phyloP scores from a whole-genome alignment of 2,329 filamentous ascomycete genomes.

The Alternaria novae-zelandiae region DNA sequence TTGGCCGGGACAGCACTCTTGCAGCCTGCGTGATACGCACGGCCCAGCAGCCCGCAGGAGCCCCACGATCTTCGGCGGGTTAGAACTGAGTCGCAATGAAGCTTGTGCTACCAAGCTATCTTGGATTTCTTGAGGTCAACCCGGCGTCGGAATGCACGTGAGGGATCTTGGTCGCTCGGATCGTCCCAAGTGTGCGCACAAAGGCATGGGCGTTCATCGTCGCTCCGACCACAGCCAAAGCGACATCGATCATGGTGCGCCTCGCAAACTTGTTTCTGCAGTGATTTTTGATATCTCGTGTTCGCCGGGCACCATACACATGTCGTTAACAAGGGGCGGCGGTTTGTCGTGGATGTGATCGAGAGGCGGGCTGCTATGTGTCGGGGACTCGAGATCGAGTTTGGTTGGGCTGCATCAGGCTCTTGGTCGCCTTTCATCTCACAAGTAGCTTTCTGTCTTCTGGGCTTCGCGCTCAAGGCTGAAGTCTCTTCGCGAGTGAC shows the following conservation, averaged over 20 bases:
- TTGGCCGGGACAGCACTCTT: background rate
- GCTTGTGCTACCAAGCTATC: background rate
- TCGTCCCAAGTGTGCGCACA: background rate
- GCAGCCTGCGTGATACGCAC: background rate
- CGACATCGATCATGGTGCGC: background rate
- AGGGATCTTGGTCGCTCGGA: background rate
- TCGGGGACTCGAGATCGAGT: background rate
- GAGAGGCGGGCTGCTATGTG: background rate
- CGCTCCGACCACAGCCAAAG: background rate
- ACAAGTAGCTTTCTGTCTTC: background rate
- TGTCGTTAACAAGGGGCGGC: background rate
- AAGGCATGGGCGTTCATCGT: background rate
- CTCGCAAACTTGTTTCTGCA: background rate
- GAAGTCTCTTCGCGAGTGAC: background rate
- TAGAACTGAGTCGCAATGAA: background rate
- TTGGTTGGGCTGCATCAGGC: background rate
- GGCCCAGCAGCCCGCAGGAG: background rate
- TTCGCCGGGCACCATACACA: background rate
- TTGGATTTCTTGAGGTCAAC: background rate
- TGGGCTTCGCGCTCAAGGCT: background rate
- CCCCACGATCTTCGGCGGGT: background rate
- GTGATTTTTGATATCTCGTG: background rate
- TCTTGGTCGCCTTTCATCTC: background rate
- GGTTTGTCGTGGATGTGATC: background rate
- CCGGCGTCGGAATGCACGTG: background rate